Evolutionary conservation across 2,329 filamentous ascomycete species (phyloP).

Genomic region (Biscogniauxia marginata): DNA sequence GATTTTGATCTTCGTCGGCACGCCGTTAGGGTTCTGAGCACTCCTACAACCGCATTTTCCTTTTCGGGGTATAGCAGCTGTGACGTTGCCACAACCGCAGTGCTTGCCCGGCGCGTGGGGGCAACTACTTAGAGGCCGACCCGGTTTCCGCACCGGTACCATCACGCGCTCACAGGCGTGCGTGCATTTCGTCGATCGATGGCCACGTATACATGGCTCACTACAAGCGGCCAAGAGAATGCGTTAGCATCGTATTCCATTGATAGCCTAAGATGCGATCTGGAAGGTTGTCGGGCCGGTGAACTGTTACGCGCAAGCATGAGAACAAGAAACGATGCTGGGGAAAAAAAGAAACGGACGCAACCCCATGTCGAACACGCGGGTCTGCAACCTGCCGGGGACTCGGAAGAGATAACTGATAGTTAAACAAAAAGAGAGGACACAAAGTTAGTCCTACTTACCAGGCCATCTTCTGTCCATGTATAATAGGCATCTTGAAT

Average conservation of each 20-base stretch:
- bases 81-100: conserved; percentile 64
- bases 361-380: not conserved
- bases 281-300: not conserved
- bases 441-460: conserved; percentile 41
- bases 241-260: not conserved
- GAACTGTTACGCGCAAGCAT: not conserved
- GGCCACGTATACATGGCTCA: conserved; percentile 72
- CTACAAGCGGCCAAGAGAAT: conserved; percentile 37
- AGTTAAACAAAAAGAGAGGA: not conserved
- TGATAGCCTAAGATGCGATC: not conserved
- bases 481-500: conserved; percentile 62
- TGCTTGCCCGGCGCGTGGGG: conserved; percentile 61
- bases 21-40: conserved; percentile 12
- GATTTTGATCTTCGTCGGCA: conserved; percentile 17
- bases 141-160: conserved; percentile 70
- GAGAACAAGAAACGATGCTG: not conserved
- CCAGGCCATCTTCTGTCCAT: conserved; percentile 73
- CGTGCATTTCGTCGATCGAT: conserved; percentile 73
- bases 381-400: not conserved
- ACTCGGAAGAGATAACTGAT: not conserved
- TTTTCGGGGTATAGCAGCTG: conserved; percentile 60
- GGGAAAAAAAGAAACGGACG: not conserved
- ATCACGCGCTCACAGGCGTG: conserved; percentile 67
- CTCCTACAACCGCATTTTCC: conserved; percentile 54
- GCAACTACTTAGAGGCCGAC: conserved; percentile 67